Conservation (phyloP, 345 rosid genomes). For the Clarkia xantiana region DNA sequence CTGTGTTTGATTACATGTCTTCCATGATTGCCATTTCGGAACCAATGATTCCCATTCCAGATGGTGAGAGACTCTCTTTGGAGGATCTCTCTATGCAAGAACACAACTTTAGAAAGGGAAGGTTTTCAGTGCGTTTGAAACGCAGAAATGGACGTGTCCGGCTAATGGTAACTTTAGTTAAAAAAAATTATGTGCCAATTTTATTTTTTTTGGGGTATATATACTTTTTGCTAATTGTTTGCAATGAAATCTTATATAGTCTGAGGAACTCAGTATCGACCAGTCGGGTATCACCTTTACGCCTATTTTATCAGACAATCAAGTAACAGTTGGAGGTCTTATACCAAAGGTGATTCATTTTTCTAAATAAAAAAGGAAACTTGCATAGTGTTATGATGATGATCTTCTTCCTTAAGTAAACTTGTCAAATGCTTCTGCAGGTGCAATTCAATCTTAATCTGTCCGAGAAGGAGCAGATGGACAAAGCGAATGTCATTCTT, state of each 20-base stretch:
- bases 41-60: slow-evolving; percentile 27
- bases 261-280: slow-evolving; percentile 47
- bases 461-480: slow-evolving; percentile 64
- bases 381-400: not conserved
- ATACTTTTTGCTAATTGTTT: slow-evolving; percentile 3
- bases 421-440: slow-evolving; percentile 25
- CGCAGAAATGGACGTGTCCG: slow-evolving; percentile 81
- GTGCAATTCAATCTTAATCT: slow-evolving; percentile 69
- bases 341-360: slow-evolving; percentile 56
- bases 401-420: not conserved
- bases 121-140: slow-evolving; percentile 56
- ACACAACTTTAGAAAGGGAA: slow-evolving; percentile 42
- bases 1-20: slow-evolving; percentile 62
- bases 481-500: slow-evolving; percentile 75
- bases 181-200: not conserved
- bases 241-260: slow-evolving; percentile 22
- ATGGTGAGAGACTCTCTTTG: slow-evolving; percentile 30
- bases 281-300: slow-evolving; percentile 45
- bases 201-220: not conserved
- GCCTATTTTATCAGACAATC: slow-evolving; percentile 36
- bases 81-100: slow-evolving; percentile 32
- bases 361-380: not conserved
- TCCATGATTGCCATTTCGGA: slow-evolving; percentile 56
- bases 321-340: slow-evolving; percentile 31
- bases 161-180: slow-evolving; percentile 31